Percentiles rank a stretch among this genome's conserved stretches.
Conservation (phyloP, 192 early-diverging fungal species). For the Jimgerdemannia lactiflua region DNA sequence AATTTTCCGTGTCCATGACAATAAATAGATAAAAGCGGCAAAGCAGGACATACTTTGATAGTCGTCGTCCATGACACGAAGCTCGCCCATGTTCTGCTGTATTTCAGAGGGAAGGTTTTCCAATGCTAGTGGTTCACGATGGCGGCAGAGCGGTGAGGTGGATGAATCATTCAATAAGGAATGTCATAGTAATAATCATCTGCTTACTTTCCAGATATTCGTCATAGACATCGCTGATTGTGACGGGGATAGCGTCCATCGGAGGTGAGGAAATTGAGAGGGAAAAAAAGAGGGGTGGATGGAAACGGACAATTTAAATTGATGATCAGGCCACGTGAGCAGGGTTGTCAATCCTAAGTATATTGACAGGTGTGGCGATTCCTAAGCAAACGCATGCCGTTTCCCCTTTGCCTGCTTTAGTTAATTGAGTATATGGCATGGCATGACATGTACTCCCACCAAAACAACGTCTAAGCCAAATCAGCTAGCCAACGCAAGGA, state of each 20-base stretch:
- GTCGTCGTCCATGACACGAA: conserved; percentile 45
- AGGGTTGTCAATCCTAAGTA: no score
- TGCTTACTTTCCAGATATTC: conserved; percentile 55
- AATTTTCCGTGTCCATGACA: background rate
- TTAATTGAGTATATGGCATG: no score
- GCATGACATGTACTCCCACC: no score
- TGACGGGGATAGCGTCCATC: conserved; percentile 19
- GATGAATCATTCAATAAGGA: no score
- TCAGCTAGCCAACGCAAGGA: no score
- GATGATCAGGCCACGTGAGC: background rate
- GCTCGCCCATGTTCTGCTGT: conserved; percentile 48
- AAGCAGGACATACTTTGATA: conserved; percentile 37
- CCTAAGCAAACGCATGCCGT: no score
- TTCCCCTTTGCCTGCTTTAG: no score
- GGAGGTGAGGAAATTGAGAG: background rate
- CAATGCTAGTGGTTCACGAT: conserved; percentile 29
- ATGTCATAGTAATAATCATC: background rate
- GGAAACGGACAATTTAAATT: background rate
- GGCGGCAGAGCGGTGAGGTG: no score
- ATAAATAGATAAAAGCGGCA: background rate
- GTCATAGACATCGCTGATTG: conserved; percentile 46
- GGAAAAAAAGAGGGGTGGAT: conserved; percentile 3
- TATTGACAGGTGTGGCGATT: no score
- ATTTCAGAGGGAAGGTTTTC: conserved; percentile 52
- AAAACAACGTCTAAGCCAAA: no score